These are phyloP conservation scores for Phanerodontia chrysosporium DNA, from an alignment of 768 basidiomycete genomes.

Conservation along the genomic window DNA sequence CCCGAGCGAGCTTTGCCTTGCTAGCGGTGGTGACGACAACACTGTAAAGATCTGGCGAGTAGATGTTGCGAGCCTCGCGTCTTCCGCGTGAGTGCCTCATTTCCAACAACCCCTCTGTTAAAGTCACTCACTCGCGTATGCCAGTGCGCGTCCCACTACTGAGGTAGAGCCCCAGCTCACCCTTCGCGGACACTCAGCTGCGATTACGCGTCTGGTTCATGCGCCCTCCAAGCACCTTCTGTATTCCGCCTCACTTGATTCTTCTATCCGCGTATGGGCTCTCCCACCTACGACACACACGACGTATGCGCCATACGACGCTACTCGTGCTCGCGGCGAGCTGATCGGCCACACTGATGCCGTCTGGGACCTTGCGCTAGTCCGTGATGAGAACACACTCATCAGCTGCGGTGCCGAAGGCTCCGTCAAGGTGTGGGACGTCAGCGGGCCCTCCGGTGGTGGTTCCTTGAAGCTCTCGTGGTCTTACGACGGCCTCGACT, in stretches of 20 bases:
- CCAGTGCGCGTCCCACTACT: conserved; percentile 64
- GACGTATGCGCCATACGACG: conserved; percentile 89
- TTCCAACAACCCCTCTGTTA: neutral
- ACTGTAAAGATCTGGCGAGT: conserved; percentile 96
- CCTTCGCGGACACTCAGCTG: conserved; percentile 87
- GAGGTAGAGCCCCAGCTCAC: conserved; percentile 94
- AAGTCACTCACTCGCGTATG: conserved; percentile 9
- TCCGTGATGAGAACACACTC: conserved; percentile 77
- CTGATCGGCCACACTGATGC: conserved; percentile 93
- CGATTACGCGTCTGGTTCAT: conserved; percentile 83
- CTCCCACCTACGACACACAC: conserved; percentile 73
- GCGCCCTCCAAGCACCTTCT: conserved; percentile 72
- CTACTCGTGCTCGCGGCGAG: conserved; percentile 68
- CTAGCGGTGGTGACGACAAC: conserved; percentile 93
- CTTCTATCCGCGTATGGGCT: conserved; percentile 89
- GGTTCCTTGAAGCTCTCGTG: conserved; percentile 72
- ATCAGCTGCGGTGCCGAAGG: conserved; percentile 93
- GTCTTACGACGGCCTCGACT: conserved; percentile 71
- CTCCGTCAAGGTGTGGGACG: conserved; percentile 90
- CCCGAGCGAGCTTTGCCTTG: conserved; percentile 77
- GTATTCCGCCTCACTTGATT: conserved; percentile 91
- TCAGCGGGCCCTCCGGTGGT: conserved; percentile 60
- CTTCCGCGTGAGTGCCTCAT: conserved; percentile 60
- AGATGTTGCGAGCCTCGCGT: conserved; percentile 70
- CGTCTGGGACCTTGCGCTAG: conserved; percentile 90